phyloP scores from a whole-genome alignment of 768 basidiomycete species.

The Candolleomyces efflorescens region DNA sequence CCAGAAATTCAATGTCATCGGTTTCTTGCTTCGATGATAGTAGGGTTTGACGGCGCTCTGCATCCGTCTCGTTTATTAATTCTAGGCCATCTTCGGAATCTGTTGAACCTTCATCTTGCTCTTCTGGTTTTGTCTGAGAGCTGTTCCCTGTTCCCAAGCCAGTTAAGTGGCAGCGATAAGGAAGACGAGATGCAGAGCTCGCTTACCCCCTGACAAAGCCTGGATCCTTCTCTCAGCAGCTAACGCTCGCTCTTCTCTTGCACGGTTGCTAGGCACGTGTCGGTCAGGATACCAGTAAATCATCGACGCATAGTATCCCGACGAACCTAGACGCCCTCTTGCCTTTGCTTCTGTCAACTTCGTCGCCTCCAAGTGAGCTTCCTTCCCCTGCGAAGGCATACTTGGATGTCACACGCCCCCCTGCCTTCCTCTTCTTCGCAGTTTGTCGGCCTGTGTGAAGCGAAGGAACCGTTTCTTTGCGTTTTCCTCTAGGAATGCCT shows the following conservation, averaged over 20 bases:
- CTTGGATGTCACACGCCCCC: slow-evolving; percentile 60
- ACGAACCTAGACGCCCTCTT: slow-evolving; percentile 65
- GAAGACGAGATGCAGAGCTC: background rate
- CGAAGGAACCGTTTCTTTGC: slow-evolving; percentile 44
- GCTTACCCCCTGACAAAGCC: slow-evolving; percentile 36
- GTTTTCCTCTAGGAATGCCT: slow-evolving; percentile 19
- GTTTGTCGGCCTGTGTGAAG: slow-evolving; percentile 58
- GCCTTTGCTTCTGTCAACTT: slow-evolving; percentile 46
- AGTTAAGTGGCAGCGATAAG: background rate
- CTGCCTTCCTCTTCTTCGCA: slow-evolving; percentile 66
- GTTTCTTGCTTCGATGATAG: slow-evolving; percentile 40
- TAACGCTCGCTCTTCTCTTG: slow-evolving; percentile 71
- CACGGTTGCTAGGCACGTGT: slow-evolving; percentile 55
- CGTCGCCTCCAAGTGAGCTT: slow-evolving; percentile 41
- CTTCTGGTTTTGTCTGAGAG: slow-evolving; percentile 4
- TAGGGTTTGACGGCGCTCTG: slow-evolving; percentile 48
- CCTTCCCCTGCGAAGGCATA: slow-evolving; percentile 60
- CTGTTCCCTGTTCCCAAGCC: background rate
- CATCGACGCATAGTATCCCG: background rate
- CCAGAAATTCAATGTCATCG: slow-evolving; percentile 39
- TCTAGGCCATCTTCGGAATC: slow-evolving; percentile 34
- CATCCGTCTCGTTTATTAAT: slow-evolving; percentile 36
- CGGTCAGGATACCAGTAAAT: background rate
- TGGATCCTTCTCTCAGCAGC: slow-evolving; percentile 65
- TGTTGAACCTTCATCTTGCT: slow-evolving; percentile 11